Conservation (phyloP, 2,329 filamentous ascomycete species). For the Rutstroemia sp. region DNA sequence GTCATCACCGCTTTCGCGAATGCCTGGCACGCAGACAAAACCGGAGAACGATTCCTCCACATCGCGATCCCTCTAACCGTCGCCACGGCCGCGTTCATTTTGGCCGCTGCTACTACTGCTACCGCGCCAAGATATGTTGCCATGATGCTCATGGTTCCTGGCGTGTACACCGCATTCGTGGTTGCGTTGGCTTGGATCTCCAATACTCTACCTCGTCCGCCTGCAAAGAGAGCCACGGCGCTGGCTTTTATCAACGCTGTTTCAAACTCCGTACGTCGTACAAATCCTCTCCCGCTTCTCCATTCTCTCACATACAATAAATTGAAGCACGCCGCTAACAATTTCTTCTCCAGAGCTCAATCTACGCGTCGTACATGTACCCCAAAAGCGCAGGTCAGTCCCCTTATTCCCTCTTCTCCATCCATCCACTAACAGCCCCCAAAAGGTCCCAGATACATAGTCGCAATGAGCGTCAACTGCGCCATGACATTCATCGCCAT, state of each 20-base stretch:
- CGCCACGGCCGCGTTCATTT: constrained; percentile 57
- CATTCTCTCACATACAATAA: constrained; percentile 54
- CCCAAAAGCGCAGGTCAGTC: constrained; percentile 8
- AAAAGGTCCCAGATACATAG: constrained; percentile 16
- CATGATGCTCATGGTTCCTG: constrained; percentile 66
- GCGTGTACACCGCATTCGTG: constrained; percentile 59
- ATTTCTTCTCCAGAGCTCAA: constrained; percentile 40
- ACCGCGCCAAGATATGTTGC: constrained; percentile 57
- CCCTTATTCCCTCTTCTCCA: no score
- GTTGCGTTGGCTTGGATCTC: constrained; percentile 68
- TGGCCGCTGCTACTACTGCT: constrained; percentile 54
- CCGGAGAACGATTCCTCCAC: constrained; percentile 65
- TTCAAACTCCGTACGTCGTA: constrained; percentile 42
- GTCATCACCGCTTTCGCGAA: constrained; percentile 56
- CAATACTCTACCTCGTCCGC: constrained; percentile 67
- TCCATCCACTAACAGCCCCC: no score
- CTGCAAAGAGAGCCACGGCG: constrained; percentile 53
- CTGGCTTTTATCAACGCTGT: constrained; percentile 71
- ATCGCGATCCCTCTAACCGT: constrained; percentile 54
- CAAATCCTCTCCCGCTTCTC: constrained; percentile 58
- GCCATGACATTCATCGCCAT: constrained; percentile 58
- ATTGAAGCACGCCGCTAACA: not conserved
- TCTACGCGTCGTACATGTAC: constrained; percentile 56
- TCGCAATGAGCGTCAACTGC: constrained; percentile 62
- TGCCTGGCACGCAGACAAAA: constrained; percentile 63